phyloP scores from a whole-genome alignment of 177 flowering plant species.

The Telopea speciosissima region DNA sequence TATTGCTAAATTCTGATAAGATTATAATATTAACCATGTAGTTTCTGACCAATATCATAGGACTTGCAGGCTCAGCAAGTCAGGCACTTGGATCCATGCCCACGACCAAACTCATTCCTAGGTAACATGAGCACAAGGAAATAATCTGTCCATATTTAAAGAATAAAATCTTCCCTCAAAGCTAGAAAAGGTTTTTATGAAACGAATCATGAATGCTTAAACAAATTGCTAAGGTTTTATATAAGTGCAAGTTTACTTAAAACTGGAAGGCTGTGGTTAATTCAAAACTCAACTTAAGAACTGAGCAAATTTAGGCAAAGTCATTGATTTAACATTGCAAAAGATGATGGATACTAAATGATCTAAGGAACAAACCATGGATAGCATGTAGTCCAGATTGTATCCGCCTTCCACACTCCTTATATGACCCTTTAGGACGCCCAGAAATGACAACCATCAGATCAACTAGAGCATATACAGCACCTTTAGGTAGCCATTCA shows the following conservation, averaged over 20 bases:
- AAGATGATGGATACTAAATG: neutral
- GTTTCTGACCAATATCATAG: neutral
- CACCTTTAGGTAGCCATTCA: constrained; percentile 88
- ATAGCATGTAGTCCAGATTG: constrained; percentile 63
- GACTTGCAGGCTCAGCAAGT: neutral
- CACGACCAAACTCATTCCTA: neutral
- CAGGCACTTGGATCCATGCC: neutral
- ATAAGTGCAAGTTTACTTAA: neutral
- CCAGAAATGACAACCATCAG: constrained; percentile 70
- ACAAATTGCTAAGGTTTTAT: too few relatives aligned
- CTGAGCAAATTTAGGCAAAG: neutral
- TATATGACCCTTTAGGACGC: constrained; percentile 87
- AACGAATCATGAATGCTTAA: neutral
- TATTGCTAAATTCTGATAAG: too few relatives aligned
- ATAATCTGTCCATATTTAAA: neutral
- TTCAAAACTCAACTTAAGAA: neutral
- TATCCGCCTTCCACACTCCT: constrained; percentile 76
- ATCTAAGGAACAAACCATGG: constrained; percentile 38
- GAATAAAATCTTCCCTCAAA: neutral
- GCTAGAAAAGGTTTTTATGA: neutral
- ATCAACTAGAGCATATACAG: constrained; percentile 78
- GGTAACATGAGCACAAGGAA: neutral
- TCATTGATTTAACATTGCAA: neutral
- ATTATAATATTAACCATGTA: too few relatives aligned
- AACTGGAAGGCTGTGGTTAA: neutral